Percentiles rank a stretch among this genome's conserved stretches.
Evolutionary conservation across 306 rosid species (phyloP).

Genomic region (Cucurbita maxima): DNA sequence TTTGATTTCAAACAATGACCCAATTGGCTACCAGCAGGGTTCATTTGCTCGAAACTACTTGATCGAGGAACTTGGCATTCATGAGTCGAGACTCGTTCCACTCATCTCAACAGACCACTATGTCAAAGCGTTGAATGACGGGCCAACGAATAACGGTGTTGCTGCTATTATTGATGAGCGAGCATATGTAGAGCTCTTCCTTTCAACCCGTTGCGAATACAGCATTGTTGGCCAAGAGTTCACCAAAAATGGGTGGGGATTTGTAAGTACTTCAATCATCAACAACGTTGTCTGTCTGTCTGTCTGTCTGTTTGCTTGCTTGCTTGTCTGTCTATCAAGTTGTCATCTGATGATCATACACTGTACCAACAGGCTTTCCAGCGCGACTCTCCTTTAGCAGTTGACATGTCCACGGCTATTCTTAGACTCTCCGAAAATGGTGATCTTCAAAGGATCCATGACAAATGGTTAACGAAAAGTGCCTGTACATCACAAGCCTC

Average conservation of each 20-base stretch:
- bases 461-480: slow-evolving; percentile 72
- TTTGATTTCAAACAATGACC: slow-evolving; percentile 33
- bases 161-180: slow-evolving; percentile 72
- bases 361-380: slow-evolving; percentile 51
- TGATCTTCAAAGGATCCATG: slow-evolving; percentile 84
- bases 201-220: slow-evolving; percentile 60
- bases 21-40: slow-evolving; percentile 65
- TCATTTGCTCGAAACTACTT: slow-evolving; percentile 53
- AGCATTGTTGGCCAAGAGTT: slow-evolving; percentile 75
- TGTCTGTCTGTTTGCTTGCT: background rate
- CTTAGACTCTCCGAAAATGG: slow-evolving; percentile 64
- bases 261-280: slow-evolving; percentile 45
- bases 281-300: background rate
- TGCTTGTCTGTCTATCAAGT: background rate
- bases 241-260: slow-evolving; percentile 95
- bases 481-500: slow-evolving; percentile 61
- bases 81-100: slow-evolving; percentile 58
- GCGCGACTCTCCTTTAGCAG: slow-evolving; percentile 74
- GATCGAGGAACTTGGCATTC: slow-evolving; percentile 39
- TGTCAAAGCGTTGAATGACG: slow-evolving; percentile 45
- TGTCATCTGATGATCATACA: background rate
- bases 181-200: slow-evolving; percentile 73
- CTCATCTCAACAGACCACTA: slow-evolving; percentile 38
- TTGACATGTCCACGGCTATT: slow-evolving; percentile 79
- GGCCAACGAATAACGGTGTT: slow-evolving; percentile 68